A percentile compares a stretch with the other conserved stretches of the same genome.
phyloP scores from a whole-genome alignment of 139 green algal genomes.

The Zygnema cylindricum region DNA sequence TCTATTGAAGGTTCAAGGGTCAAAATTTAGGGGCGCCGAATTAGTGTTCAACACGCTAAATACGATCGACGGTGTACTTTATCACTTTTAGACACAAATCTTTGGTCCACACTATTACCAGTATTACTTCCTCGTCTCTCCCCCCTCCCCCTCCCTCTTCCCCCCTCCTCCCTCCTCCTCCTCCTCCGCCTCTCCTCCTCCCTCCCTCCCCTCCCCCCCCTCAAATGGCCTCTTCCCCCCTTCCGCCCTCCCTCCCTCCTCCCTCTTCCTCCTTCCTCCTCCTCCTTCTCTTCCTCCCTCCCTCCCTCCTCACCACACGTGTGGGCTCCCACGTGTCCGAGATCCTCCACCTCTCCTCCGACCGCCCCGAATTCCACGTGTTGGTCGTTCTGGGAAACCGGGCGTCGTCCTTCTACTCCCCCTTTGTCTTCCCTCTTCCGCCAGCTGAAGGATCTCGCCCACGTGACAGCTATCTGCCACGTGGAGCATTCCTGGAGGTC shows the following conservation, averaged over 20 bases:
- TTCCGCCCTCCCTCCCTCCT: background rate
- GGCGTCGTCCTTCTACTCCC: conserved; percentile 28
- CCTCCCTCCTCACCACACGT: background rate
- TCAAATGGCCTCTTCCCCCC: background rate
- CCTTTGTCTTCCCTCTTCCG: conserved; percentile 18
- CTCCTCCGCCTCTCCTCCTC: background rate
- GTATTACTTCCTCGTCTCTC: no score
- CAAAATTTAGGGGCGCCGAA: no score
- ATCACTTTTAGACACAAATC: no score
- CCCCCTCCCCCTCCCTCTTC: background rate
- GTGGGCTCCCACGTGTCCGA: conserved; percentile 11
- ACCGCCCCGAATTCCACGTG: background rate
- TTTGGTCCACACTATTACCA: no score
- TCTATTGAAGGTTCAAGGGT: no score
- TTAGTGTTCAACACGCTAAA: no score
- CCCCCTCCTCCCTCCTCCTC: background rate
- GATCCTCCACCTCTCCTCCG: background rate
- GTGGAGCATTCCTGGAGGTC: conserved; percentile 28
- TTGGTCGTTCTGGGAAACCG: conserved; percentile 42
- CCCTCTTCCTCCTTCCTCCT: background rate
- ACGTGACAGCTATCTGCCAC: conserved; percentile 31
- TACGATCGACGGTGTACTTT: no score
- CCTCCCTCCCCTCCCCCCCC: background rate
- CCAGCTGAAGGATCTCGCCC: background rate
- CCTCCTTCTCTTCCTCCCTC: background rate